Conservation (phyloP, 1,284 basidiomycete species). For the Megacollybia platyphylla region DNA sequence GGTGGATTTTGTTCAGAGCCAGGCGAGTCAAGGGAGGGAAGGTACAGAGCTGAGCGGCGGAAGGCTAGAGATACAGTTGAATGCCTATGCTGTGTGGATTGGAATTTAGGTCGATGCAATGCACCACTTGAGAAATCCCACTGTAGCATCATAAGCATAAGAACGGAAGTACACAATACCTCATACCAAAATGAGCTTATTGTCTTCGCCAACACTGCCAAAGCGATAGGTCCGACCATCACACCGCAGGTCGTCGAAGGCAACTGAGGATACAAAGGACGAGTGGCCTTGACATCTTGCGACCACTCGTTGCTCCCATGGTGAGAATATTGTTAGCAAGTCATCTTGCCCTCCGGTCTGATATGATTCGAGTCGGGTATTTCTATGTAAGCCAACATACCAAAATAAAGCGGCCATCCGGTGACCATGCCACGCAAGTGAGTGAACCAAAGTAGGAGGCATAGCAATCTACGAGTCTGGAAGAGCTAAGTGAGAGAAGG, state of each 20-base stretch:
- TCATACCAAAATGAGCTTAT: slow-evolving; percentile 75
- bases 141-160: slow-evolving; percentile 20
- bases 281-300: slow-evolving; percentile 95
- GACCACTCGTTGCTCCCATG: slow-evolving; percentile 86
- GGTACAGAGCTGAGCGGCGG: slow-evolving; percentile 43
- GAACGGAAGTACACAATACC: slow-evolving; percentile 3
- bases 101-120: slow-evolving; percentile 62
- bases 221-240: slow-evolving; percentile 86
- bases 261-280: slow-evolving; percentile 82
- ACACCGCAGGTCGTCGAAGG: slow-evolving; percentile 80
- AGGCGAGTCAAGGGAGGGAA: slow-evolving; percentile 26
- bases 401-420: slow-evolving; percentile 86
- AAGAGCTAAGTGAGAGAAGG: not conserved
- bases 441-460: slow-evolving; percentile 87
- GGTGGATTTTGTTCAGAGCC: slow-evolving; percentile 24
- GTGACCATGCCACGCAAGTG: slow-evolving; percentile 87
- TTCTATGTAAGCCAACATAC: slow-evolving; percentile 27
- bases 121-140: slow-evolving; percentile 87
- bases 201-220: slow-evolving; percentile 89
- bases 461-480: slow-evolving; percentile 78
- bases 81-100: slow-evolving; percentile 54
- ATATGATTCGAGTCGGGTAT: not conserved
- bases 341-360: slow-evolving; percentile 73
- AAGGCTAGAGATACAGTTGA: slow-evolving; percentile 61
- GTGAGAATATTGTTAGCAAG: slow-evolving; percentile 84